phyloP scores from a whole-genome alignment of 306 rosid genomes.

The Boehmeria nivea region DNA sequence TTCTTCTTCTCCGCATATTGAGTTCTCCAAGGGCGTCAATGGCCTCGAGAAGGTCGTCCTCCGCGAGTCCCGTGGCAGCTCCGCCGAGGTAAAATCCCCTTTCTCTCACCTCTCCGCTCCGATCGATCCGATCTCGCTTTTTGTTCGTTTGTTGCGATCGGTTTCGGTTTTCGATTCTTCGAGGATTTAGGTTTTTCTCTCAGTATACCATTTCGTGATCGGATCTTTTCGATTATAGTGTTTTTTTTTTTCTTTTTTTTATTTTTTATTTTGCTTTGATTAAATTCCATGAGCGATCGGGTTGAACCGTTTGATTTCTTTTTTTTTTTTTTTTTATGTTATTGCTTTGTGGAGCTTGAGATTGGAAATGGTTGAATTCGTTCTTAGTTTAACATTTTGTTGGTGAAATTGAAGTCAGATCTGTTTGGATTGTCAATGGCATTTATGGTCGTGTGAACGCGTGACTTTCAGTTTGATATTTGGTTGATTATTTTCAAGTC shows the following conservation, averaged over 20 bases:
- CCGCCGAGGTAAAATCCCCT: conserved; percentile 30
- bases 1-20: conserved; percentile 11
- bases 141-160: neutral
- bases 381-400: too few species aligned
- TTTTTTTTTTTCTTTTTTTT: neutral
- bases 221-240: neutral
- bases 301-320: neutral
- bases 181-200: conserved; percentile 7
- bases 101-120: neutral
- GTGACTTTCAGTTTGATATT: neutral
- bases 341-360: too few species aligned
- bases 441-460: neutral
- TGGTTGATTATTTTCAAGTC: neutral
- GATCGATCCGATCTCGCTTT: neutral
- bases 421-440: neutral
- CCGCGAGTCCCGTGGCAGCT: conserved; percentile 39
- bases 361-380: too few species aligned
- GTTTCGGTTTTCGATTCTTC: neutral
- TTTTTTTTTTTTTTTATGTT: too few species aligned
- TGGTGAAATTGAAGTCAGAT: conserved; percentile 6
- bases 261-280: too few species aligned
- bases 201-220: neutral
- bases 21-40: conserved; percentile 54
- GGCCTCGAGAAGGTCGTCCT: conserved; percentile 48
- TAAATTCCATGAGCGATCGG: too few species aligned